A percentile compares a stretch with the other conserved stretches of the same genome.
Conservation (phyloP, 225 moss, liverwort and hornwort species). For the Pleurozium schreberi region DNA sequence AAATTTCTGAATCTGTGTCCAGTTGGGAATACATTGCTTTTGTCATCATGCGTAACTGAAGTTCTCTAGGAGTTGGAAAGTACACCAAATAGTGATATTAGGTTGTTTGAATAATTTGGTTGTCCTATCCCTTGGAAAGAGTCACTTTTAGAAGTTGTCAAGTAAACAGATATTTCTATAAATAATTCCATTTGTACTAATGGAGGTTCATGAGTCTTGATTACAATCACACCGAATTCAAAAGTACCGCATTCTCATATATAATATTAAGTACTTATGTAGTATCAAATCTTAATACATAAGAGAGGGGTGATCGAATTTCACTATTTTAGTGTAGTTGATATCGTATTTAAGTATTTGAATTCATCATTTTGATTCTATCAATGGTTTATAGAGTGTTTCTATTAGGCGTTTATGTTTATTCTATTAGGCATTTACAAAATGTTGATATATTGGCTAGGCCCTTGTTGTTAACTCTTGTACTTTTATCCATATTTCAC, state of each 20-base stretch:
- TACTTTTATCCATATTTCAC: neutral
- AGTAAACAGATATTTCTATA: neutral
- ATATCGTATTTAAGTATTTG: neutral
- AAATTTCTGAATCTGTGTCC: neutral
- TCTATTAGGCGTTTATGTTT: neutral
- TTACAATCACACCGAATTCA: no score
- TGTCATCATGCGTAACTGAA: neutral
- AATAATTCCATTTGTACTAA: neutral
- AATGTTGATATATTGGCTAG: neutral
- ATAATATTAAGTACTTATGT: neutral
- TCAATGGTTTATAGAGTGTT: neutral
- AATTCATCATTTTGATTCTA: neutral
- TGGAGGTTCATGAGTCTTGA: neutral
- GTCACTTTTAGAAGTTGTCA: neutral
- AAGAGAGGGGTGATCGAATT: fast-evolving
- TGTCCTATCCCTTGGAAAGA: neutral
- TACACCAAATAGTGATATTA: neutral
- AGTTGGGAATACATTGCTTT: neutral
- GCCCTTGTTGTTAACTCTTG: neutral
- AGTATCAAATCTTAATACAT: neutral
- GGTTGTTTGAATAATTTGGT: no score
- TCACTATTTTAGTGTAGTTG: neutral
- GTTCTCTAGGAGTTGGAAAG: neutral
- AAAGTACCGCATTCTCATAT: neutral
- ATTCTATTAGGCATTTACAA: neutral